phyloP scores from a whole-genome alignment of 257 asterid genomes.

The Solanum lycopersicoides region DNA sequence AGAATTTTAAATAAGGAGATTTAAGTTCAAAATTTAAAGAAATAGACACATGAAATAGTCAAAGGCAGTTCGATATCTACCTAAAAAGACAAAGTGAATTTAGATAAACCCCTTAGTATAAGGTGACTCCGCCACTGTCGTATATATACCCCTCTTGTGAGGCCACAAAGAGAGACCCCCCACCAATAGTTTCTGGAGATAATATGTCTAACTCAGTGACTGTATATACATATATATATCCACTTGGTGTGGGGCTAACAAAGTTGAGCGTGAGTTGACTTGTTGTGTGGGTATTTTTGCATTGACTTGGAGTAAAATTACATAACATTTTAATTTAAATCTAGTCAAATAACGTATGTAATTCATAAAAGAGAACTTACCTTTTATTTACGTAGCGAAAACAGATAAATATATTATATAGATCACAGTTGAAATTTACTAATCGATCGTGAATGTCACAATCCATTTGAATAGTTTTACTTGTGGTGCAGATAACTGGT shows the following conservation, averaged over 20 bases:
- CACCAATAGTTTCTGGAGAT: background rate
- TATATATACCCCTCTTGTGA: background rate
- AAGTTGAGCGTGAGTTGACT: background rate
- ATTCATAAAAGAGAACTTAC: too few relatives aligned
- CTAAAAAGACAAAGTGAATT: too few relatives aligned
- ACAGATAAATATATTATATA: too few relatives aligned
- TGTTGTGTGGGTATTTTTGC: background rate
- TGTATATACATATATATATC: background rate
- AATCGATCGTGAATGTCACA: too few relatives aligned
- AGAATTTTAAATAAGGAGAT: too few relatives aligned
- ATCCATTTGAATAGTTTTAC: background rate
- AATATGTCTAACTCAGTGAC: background rate
- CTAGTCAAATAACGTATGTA: background rate
- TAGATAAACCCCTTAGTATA: too few relatives aligned
- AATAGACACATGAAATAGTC: too few relatives aligned
- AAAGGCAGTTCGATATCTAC: too few relatives aligned
- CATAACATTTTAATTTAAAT: background rate
- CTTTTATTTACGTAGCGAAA: background rate
- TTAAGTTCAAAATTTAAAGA: accelerated
- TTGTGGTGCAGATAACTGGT: conserved; percentile 31
- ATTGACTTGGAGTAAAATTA: background rate
- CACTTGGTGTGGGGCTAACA: background rate
- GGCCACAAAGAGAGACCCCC: background rate
- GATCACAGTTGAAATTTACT: too few relatives aligned
- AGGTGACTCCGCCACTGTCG: too few relatives aligned